phyloP scores from a whole-genome alignment of 108 stramenopile genomes.

The Skeletonema grethae region DNA sequence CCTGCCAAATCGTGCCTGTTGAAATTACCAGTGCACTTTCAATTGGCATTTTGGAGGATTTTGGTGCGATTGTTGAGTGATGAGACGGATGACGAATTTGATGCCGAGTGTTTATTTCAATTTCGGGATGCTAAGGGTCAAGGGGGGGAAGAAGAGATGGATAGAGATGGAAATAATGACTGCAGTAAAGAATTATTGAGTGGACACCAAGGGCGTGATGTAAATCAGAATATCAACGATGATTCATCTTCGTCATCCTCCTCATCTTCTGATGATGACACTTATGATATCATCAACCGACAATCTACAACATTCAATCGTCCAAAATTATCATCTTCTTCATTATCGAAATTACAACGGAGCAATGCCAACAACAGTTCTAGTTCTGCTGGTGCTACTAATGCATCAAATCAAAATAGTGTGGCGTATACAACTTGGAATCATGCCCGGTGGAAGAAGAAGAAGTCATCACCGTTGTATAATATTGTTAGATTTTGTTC shows the following conservation, averaged over 20 bases:
- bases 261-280: neutral
- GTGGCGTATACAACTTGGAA: slow-evolving; percentile 21
- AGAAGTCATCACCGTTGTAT: slow-evolving; percentile 35
- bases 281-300: neutral
- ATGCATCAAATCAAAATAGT: neutral
- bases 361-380: neutral
- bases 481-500: slow-evolving; percentile 35
- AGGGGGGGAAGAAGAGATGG: neutral
- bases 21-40: slow-evolving; percentile 55
- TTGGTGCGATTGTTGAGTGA: slow-evolving; percentile 62
- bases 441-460: slow-evolving; percentile 32
- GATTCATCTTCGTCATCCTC: neutral
- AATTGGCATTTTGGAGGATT: slow-evolving; percentile 62
- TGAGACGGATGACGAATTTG: slow-evolving; percentile 61
- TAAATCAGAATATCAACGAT: neutral
- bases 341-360: neutral
- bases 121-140: slow-evolving; percentile 24
- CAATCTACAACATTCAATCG: neutral
- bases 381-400: neutral
- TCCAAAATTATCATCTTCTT: neutral
- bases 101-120: slow-evolving; percentile 50
- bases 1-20: slow-evolving; percentile 25
- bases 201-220: neutral
- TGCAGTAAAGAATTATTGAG: neutral
- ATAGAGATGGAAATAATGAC: neutral